A percentile compares a stretch with the other conserved stretches of the same genome.
These are phyloP conservation scores for Diplodia corticola DNA, from an alignment of 2,329 filamentous ascomycete genomes.

Conservation along the genomic window DNA sequence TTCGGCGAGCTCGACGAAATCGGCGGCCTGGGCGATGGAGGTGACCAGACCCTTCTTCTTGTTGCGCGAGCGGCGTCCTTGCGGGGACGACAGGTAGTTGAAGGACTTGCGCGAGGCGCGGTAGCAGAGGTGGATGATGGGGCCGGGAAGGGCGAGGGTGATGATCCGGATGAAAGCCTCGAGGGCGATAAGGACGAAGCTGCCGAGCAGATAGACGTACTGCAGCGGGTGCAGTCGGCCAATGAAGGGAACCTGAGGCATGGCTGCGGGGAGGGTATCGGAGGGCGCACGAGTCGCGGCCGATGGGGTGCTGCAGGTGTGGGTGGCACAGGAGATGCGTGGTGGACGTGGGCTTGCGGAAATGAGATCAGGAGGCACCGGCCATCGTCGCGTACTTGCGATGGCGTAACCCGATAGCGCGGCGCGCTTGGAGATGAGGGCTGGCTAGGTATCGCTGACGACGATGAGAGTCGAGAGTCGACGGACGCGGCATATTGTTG, in stretches of 20 bases:
- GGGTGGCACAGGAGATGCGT: constrained; percentile 14
- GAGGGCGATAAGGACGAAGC: constrained; percentile 77
- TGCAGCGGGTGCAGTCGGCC: constrained; percentile 65
- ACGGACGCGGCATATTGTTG: constrained; percentile 11
- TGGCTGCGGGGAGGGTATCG: constrained; percentile 29
- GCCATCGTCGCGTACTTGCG: constrained; percentile 13
- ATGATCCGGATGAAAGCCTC: constrained; percentile 82
- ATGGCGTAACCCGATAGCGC: constrained; percentile 8
- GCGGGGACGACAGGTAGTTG: constrained; percentile 71
- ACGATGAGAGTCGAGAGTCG: not conserved
- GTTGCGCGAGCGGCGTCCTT: constrained; percentile 66
- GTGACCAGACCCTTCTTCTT: constrained; percentile 72
- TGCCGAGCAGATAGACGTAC: constrained; percentile 82
- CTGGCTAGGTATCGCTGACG: not conserved
- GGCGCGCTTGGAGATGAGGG: not conserved
- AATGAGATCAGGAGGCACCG: constrained; percentile 20
- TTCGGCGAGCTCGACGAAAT: constrained; percentile 92
- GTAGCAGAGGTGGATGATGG: constrained; percentile 81
- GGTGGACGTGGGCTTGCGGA: not conserved
- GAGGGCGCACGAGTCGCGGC: constrained; percentile 4
- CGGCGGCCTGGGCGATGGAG: constrained; percentile 81
- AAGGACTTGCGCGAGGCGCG: constrained; percentile 78
- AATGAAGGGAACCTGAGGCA: constrained; percentile 63
- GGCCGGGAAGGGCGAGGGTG: constrained; percentile 80
- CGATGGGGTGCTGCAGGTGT: constrained; percentile 10